phyloP scores from a whole-genome alignment of 148 eudicot species.

The Polygonum maritimum region DNA sequence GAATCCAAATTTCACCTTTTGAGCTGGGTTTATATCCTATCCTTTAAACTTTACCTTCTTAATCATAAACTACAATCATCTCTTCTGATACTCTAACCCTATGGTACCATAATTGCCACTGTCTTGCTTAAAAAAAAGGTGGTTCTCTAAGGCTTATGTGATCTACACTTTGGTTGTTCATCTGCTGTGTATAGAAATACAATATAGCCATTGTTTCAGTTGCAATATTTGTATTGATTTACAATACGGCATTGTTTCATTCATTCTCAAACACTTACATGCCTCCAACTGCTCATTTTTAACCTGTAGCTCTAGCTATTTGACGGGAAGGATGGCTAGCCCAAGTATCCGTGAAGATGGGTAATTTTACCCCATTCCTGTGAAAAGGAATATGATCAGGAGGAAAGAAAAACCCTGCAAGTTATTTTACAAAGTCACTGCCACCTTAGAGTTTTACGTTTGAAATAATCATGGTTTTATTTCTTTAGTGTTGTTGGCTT shows the following conservation, averaged over 20 bases:
- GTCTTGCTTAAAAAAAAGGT: background rate
- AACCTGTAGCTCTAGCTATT: constrained; percentile 75
- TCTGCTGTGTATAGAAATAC: background rate
- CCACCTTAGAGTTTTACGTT: background rate
- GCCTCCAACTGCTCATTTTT: background rate
- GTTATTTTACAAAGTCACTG: background rate
- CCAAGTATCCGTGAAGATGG: constrained; percentile 95
- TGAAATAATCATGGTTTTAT: background rate
- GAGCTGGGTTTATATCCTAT: no score
- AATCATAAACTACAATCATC: no score
- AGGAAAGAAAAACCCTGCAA: background rate
- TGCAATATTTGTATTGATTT: background rate
- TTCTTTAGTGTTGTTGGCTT: background rate
- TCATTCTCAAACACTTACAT: background rate
- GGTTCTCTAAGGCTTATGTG: background rate
- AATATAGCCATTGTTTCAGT: background rate
- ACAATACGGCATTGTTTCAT: no score
- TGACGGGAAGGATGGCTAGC: constrained; percentile 91
- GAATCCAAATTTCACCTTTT: no score
- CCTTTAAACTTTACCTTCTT: no score
- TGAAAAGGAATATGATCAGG: constrained; percentile 21
- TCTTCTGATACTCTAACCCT: no score
- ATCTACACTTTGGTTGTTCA: background rate
- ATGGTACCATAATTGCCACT: background rate
- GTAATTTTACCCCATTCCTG: constrained; percentile 90